Evolutionary conservation across 805 yeast genomes (phyloP).

Genomic region (Teunomyces lycoperdinae): DNA sequence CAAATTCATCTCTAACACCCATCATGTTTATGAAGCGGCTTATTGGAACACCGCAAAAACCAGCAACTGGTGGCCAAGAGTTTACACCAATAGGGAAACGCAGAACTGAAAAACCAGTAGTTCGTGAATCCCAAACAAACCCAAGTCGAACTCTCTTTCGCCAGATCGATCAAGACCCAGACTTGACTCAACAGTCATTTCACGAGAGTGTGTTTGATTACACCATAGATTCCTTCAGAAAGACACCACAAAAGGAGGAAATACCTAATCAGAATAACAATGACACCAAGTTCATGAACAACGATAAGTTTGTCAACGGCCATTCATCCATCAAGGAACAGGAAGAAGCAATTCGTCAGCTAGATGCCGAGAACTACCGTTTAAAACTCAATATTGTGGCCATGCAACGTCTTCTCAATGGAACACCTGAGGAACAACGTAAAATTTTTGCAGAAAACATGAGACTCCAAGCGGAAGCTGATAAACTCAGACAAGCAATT

Average conservation of each 20-base stretch:
- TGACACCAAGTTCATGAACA: slow-evolving; percentile 4
- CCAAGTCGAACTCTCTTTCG: slow-evolving; percentile 10
- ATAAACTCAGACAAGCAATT: neutral
- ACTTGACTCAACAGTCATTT: slow-evolving; percentile 6
- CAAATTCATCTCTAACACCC: neutral
- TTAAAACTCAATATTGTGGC: slow-evolving; percentile 24
- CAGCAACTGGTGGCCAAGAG: slow-evolving; percentile 12
- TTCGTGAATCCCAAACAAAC: neutral
- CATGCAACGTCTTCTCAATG: slow-evolving; percentile 20
- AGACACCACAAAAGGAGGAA: neutral
- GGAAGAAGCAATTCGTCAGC: slow-evolving; percentile 17
- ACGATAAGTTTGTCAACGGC: slow-evolving; percentile 5
- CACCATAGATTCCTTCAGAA: slow-evolving; percentile 1
- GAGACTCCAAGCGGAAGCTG: slow-evolving; percentile 9
- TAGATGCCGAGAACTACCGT: slow-evolving; percentile 22
- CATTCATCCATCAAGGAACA: slow-evolving; percentile 21
- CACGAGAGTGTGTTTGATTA: slow-evolving; percentile 7
- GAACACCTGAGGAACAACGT: slow-evolving; percentile 20
- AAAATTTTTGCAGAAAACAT: slow-evolving; percentile 19
- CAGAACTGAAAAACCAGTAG: slow-evolving; percentile 3
- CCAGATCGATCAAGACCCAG: slow-evolving; percentile 8
- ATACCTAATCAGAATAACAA: slow-evolving; percentile 1
- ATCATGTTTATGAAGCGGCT: slow-evolving; percentile 11
- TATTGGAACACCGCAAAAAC: slow-evolving; percentile 16
- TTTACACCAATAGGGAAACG: slow-evolving; percentile 25